Evolutionary conservation across 2,329 filamentous ascomycete species (phyloP), one percentile per base, ranked within the genome.

Genomic region (Colletotrichum theobromicola): DNA sequence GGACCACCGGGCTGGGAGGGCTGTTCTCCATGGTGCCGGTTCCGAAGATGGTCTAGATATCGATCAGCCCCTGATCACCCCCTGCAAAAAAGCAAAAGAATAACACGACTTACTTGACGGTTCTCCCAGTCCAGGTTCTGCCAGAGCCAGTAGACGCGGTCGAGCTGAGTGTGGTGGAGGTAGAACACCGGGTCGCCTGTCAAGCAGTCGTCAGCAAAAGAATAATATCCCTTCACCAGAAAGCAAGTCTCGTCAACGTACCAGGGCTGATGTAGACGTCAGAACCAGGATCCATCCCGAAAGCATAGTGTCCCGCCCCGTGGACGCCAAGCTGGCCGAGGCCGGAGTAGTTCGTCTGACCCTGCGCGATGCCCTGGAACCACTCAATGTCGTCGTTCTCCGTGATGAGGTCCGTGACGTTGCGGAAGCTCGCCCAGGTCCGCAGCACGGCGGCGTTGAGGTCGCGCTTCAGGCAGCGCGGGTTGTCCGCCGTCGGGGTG

Each of bases 91-190:
- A 18, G 12, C 12, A 24, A 9, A 24, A 9, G 21, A 15, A 9
- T 4, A n/a, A n/a, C 16, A 15, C 9, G 7, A 37, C 50, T 64
- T 9, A 53, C 83, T 82, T 81, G 81, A 77, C 84, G 75, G 58
- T 83, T 80, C 63, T 80, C 79, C 80, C 80, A 83, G 75, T 87
- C 82, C 30, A 86, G 82, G 70, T 85, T 61, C 79, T 88, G 86
- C 86, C 86, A 88, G 76, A 88, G 84, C 78, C 84, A 87, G 79
- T 86, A 87, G 70, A 86, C 80, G 16, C 86, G 82, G 74, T 88
- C 87, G 66, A 88, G 84, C 76, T 85, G 82, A 0, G 80, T 84
- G 71, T 88, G 86, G 74, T 88, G 87, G 13, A 86, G 78, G 66
- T 82, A 87, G 79, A 88, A 88, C 4, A 79, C 84, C 4, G 86